Evolutionary conservation across 2,329 filamentous ascomycete genomes (phyloP), one percentile per base, ranked within the genome.

Genomic region (Grosmannia clavigera): DNA sequence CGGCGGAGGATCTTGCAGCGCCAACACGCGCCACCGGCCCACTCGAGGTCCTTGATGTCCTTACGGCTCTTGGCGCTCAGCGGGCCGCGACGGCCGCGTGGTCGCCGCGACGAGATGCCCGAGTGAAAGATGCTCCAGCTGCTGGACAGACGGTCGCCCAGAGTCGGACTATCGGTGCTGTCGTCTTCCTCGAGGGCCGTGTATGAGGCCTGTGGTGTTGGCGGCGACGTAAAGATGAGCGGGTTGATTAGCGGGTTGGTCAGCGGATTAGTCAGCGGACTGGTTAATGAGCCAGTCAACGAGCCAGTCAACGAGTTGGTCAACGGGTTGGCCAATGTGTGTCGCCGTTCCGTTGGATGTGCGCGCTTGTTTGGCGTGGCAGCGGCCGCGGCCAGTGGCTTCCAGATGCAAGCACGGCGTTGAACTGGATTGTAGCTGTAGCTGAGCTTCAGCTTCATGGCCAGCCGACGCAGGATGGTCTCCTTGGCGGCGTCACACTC

Each of bases 1-100:
- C 68, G 66, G 2, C 67, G 64, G 3, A 70, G 64, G 2, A 69
- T 68, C 58, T 68, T 68, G 62, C 68, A 70, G 22, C 68, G 64
- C 68, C 68, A 70, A 52, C 68, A 70, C 5, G 68, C 68, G 16
- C 68, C 68, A 10, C 68, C 68, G 1, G 63, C 68, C 33, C 62
- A 65, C 48, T 70, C 68, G 2, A 70, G 58, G 2, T 64, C 66
- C 35, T 66, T 66, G 61, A 70, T 70, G 51, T 67, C 68, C 10
- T 67, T 66, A 5, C 68, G 65, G 50, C 67, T 67, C 43, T 66
- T 66, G 16, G 67, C 67, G 11, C 64, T 69, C 5, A 70, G 64
- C 0, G 68, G 68, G 0, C 68, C 68, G 1, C 66, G 61, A 4
- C 68, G 66, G 14, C 68, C 68, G 9, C 68, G 66, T 2, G 65